Percentiles rank a stretch among this genome's conserved stretches.
These are phyloP conservation scores for Nicotiana tabacum DNA, from an alignment of 257 asterid genomes.

Conservation along the genomic window DNA sequence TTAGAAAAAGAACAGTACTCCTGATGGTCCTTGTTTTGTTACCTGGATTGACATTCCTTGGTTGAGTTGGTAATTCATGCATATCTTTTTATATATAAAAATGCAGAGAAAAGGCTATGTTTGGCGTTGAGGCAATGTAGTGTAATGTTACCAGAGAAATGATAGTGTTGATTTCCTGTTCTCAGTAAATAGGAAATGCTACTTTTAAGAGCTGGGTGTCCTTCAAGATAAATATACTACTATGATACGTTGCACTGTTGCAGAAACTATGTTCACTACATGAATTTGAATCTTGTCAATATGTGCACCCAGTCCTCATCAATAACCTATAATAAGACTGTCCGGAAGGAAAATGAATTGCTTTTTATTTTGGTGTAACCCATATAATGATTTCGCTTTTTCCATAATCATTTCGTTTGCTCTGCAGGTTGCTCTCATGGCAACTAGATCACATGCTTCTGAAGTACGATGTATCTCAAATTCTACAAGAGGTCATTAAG, in stretches of 20 bases:
- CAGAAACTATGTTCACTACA: neutral
- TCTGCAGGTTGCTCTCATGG: constrained; percentile 68
- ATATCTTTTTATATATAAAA: neutral
- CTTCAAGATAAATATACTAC: neutral
- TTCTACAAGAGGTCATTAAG: constrained; percentile 42
- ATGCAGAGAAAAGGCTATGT: neutral
- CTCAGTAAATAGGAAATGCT: neutral
- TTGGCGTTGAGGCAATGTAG: neutral
- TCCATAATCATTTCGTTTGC: constrained; percentile 5
- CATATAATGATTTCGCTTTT: neutral
- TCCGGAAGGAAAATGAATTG: neutral
- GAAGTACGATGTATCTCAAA: constrained; percentile 50
- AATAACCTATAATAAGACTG: neutral
- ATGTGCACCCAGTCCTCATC: neutral
- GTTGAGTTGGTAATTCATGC: neutral
- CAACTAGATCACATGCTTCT: constrained; percentile 56
- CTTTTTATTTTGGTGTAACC: neutral
- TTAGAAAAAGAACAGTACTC: neutral
- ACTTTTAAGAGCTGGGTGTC: neutral
- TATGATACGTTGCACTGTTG: neutral
- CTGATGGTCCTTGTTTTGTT: neutral
- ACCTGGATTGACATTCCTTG: neutral
- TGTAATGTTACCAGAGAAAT: neutral
- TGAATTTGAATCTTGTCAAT: neutral
- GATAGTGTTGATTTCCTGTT: neutral